Base-by-base conservation (phyloP, 1,284 basidiomycete species). In the Ceratobasidium sp. region DNA sequence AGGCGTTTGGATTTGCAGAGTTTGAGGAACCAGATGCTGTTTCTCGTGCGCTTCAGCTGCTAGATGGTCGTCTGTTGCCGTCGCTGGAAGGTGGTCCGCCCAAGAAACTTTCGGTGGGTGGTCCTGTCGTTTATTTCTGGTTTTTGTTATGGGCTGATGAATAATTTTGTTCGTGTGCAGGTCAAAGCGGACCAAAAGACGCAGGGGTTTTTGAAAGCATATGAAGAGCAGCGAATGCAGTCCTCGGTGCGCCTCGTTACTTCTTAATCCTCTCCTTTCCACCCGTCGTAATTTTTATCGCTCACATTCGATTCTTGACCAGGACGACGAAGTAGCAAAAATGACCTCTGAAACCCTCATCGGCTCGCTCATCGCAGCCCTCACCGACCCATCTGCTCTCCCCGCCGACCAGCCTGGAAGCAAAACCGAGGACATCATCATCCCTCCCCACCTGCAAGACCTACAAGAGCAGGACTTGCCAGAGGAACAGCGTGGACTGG, bases 171-270 rank as follows among this genome's bases (percentile, higher is more conserved):
- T 38, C 79, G 65, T 80, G 85, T 82, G 78, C 82, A 95, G 93
- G 90, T 96, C 76, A 97, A 97, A 86, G 95, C 95, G 65, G 96
- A 98, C 83, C 96, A 97, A 85, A 96, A 96, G 85, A 98, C 96
- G 0, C 92, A 91, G 76, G 87, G 90, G 20, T 96, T 96, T 82
- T 85, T 98, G 78, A 94, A 97, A 80, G 92, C 94, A 54, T 97
- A 95, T 83, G 88, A 91, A 74, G 88, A 92, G 27, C 92, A 93
- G 80, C 89, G 94, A 77, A 93, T 95, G 87, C 86, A 89, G 55
- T 94, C 93, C 16, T 94, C 94, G 83, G 95, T 96, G 82, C 82
- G 91, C 75, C 74, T 67, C 77, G n/a, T 41, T 6, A 18, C 44
- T 38, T 41, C 14, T 7, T 54, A 46, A n/a, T 27, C 23, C 1